phyloP scores from a whole-genome alignment of 306 rosid species.

The Casuarina cunninghamiana region DNA sequence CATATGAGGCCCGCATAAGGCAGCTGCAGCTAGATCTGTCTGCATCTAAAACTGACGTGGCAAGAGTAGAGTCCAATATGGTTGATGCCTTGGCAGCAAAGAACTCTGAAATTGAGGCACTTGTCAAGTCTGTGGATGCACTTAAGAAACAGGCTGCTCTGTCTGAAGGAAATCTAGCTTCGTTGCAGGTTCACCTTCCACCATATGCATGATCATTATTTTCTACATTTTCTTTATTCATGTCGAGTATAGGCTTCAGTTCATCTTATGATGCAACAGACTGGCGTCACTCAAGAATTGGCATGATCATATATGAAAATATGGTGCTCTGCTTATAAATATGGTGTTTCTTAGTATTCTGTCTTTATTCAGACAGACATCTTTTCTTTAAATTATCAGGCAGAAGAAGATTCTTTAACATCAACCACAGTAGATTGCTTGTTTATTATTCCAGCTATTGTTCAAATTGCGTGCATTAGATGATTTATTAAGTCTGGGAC shows the following conservation, averaged over 20 bases:
- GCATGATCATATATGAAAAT: background rate
- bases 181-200: slow-evolving; percentile 69
- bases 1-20: slow-evolving; percentile 81
- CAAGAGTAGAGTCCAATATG: slow-evolving; percentile 87
- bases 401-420: background rate
- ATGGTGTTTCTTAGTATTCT: background rate
- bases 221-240: slow-evolving; percentile 5
- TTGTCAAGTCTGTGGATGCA: slow-evolving; percentile 74
- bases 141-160: slow-evolving; percentile 84
- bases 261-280: slow-evolving; percentile 1
- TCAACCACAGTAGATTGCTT: background rate
- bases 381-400: background rate
- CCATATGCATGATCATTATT: slow-evolving; percentile 13
- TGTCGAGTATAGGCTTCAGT: background rate
- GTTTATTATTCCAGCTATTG: background rate
- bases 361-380: background rate
- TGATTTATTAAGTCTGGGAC: slow-evolving; percentile 1
- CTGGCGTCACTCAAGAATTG: slow-evolving; percentile 16
- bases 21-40: slow-evolving; percentile 75
- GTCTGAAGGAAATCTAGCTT: slow-evolving; percentile 91
- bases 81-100: slow-evolving; percentile 91
- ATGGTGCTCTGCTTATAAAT: background rate
- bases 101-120: slow-evolving; percentile 89
- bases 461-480: background rate
- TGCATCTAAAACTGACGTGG: slow-evolving; percentile 70